These are phyloP conservation scores for Pythium phragmitis DNA, from an alignment of 352 stramenopile species.

Conservation along the genomic window DNA sequence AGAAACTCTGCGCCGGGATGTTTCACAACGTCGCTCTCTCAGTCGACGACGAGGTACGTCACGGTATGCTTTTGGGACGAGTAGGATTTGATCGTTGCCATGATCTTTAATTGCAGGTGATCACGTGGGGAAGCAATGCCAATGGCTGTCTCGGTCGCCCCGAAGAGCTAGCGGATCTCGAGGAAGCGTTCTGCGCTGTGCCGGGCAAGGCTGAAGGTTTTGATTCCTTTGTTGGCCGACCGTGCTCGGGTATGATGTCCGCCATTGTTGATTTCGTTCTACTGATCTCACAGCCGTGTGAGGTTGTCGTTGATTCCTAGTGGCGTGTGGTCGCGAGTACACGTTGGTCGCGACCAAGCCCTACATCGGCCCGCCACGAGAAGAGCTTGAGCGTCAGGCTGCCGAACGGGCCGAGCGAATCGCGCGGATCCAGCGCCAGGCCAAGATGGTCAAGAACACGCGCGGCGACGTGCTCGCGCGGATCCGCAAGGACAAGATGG, in stretches of 20 bases:
- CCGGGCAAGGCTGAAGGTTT: slow-evolving; percentile 74
- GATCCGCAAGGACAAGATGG: slow-evolving; percentile 48
- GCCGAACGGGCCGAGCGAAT: slow-evolving; percentile 40
- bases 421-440: slow-evolving; percentile 50
- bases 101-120: slow-evolving; percentile 4
- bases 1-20: slow-evolving; percentile 82
- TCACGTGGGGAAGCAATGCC: slow-evolving; percentile 92
- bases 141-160: slow-evolving; percentile 87
- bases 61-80: neutral
- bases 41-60: slow-evolving; percentile 89
- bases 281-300: neutral
- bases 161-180: slow-evolving; percentile 62
- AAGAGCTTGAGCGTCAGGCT: slow-evolving; percentile 55
- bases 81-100: neutral
- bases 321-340: slow-evolving; percentile 91
- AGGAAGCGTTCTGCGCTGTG: slow-evolving; percentile 82
- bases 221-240: slow-evolving; percentile 61
- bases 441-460: slow-evolving; percentile 43
- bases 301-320: slow-evolving; percentile 27
- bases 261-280: neutral
- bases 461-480: slow-evolving; percentile 39
- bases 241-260: slow-evolving; percentile 57
- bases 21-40: slow-evolving; percentile 92
- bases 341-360: slow-evolving; percentile 91
- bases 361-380: slow-evolving; percentile 83